Conservation (phyloP, 106 monocot species). For the Dendrobium officinale region DNA sequence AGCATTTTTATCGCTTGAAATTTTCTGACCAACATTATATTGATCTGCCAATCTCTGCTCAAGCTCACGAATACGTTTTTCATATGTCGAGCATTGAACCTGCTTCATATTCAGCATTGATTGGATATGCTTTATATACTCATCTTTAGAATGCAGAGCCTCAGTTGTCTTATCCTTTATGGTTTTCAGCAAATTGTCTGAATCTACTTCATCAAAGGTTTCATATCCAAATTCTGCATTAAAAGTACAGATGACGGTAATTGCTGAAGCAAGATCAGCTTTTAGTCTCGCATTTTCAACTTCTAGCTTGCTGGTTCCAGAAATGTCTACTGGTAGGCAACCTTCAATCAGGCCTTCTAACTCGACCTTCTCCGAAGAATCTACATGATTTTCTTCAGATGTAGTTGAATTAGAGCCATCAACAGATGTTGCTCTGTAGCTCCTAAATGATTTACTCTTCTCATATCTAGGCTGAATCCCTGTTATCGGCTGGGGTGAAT, state of each 20-base stretch:
- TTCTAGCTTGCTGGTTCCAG: conserved; percentile 91
- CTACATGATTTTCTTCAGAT: conserved; percentile 31
- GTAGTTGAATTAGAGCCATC: conserved; percentile 28
- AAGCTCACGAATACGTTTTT: conserved; percentile 84
- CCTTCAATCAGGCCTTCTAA: conserved; percentile 33
- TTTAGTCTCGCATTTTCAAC: conserved; percentile 93
- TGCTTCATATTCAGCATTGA: conserved; percentile 58
- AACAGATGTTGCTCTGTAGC: conserved; percentile 13
- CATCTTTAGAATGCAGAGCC: conserved; percentile 75
- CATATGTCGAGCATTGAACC: conserved; percentile 57
- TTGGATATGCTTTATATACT: conserved; percentile 71
- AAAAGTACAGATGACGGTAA: conserved; percentile 68
- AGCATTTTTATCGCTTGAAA: conserved; percentile 25
- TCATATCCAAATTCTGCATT: conserved; percentile 64
- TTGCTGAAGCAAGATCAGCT: conserved; percentile 84
- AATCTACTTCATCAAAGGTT: conserved; percentile 38
- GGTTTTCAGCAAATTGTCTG: conserved; percentile 34
- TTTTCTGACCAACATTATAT: conserved; percentile 48
- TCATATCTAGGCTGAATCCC: conserved; percentile 36
- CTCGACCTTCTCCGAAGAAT: conserved; percentile 30
- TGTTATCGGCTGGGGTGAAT: conserved; percentile 45
- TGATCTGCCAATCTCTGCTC: conserved; percentile 70
- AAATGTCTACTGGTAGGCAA: conserved; percentile 49
- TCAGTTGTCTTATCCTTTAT: conserved; percentile 73
- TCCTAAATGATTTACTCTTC: conserved; percentile 16